Base-by-base conservation (phyloP, 495 filamentous ascomycete genomes). In the Penicillium longicatenatum region DNA sequence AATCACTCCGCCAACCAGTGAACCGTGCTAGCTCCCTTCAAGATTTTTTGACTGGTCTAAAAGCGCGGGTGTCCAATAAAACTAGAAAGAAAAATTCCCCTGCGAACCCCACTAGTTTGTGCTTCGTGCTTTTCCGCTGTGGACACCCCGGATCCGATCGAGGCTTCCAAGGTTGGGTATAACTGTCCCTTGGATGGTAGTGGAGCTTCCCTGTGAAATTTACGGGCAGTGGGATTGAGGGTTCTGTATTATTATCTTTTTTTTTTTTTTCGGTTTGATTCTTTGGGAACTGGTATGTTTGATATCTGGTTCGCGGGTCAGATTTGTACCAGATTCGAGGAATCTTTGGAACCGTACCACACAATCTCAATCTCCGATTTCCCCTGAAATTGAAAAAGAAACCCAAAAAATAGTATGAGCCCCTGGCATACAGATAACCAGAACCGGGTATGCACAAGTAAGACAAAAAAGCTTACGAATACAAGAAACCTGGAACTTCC, bases 51-150 rank as follows among this genome's bases (percentile, higher is more conserved):
- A 48, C 49, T 44, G 44, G 35, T 49, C 19, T 46, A 33, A 51
- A 24, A 42, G 37, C 43, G 33, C 52, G 37, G n/a, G 17, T 14
- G 26, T 16, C 10, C 21, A 54, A 39, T 16, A 55, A n/a, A 17
- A 39, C 12, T 17, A n/a, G 12, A 17, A 39, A 39, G 10, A 14
- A 35, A 35, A 35, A 35, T 35, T 33, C 39, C 41, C 30, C 24
- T 9, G 8, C 31, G 47, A 59, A 48, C 66, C 66, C 66, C 66
- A 67, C 66, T 46, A 51, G 66, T 67, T 69, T 69, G 61, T 58
- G 37, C 37, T 39, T 39, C 14, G 37, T 47, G 54, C 50, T 52
- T 44, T 63, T 48, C 63, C 63, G 58, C 50, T 57, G 66, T 69
- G 66, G 66, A 58, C 55, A 55, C 59, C 62, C 54, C 56, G 55